phyloP scores from a whole-genome alignment of 768 basidiomycete genomes.

The Termitomyces sp. region DNA sequence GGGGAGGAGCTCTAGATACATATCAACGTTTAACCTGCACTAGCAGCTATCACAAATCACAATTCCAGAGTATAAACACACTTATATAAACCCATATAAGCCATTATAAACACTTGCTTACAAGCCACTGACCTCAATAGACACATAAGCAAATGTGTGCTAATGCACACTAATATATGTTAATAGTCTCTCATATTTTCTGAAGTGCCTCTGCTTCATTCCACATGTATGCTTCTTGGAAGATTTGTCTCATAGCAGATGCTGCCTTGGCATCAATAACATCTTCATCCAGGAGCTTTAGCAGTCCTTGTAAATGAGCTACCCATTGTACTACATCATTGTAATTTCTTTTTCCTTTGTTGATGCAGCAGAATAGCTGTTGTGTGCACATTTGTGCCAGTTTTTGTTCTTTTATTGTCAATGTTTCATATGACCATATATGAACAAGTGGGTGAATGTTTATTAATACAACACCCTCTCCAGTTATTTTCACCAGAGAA shows the following conservation, averaged over 20 bases:
- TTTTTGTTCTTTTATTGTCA: background rate
- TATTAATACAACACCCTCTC: background rate
- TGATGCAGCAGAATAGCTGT: background rate
- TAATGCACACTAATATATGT: too few relatives aligned
- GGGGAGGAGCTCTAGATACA: conserved; percentile 23
- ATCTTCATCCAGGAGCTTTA: background rate
- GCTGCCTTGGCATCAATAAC: background rate
- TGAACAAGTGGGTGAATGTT: background rate
- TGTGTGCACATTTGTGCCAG: background rate
- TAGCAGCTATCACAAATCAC: too few relatives aligned
- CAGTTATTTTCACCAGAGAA: background rate
- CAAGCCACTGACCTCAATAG: too few relatives aligned
- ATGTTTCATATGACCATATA: background rate
- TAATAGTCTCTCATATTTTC: too few relatives aligned
- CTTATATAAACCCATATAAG: too few relatives aligned
- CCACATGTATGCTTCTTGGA: background rate
- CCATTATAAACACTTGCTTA: too few relatives aligned
- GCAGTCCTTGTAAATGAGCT: background rate
- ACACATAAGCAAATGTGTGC: too few relatives aligned
- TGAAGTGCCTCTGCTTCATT: background rate
- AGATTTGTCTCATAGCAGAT: background rate
- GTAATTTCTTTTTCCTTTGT: background rate
- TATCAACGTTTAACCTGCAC: too few relatives aligned
- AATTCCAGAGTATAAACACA: too few relatives aligned
- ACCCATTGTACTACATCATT: background rate